Evolutionary conservation across 306 rosid genomes (phyloP).

Genomic region (Acacia acuminata): DNA sequence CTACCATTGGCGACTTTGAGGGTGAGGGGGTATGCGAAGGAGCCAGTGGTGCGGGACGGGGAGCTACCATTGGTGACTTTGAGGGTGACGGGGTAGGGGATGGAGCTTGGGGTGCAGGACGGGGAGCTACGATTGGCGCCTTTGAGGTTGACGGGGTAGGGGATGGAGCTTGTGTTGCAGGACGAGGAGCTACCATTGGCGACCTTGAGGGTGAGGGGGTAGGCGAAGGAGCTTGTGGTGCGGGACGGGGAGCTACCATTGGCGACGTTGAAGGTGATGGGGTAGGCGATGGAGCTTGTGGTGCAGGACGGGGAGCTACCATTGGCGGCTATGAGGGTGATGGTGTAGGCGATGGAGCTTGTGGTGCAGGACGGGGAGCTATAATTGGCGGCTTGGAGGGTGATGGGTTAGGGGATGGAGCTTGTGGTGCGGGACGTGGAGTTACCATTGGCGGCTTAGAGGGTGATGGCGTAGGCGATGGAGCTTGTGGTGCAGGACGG

Average conservation of each 20-base stretch:
- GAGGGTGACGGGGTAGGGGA: not conserved
- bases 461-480: not conserved
- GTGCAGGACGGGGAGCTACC: no score
- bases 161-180: not conserved
- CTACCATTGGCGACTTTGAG: not conserved
- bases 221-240: no score
- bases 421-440: not conserved
- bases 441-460: not conserved
- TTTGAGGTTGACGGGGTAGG: not conserved
- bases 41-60: not conserved
- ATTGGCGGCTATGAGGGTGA: not conserved
- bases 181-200: no score
- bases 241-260: no score
- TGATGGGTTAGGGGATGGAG: not conserved
- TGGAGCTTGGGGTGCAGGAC: not conserved
- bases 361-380: not conserved
- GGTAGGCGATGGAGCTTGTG: no score
- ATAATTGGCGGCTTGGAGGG: not conserved
- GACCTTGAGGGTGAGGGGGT: no score
- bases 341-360: not conserved
- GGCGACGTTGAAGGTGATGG: not conserved
- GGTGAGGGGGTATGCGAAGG: not conserved
- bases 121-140: not conserved
- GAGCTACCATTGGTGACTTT: rapidly evolving
- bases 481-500: not conserved